These are phyloP conservation scores for Podospora appendiculata DNA, from an alignment of 495 filamentous ascomycete species.

Conservation along the genomic window DNA sequence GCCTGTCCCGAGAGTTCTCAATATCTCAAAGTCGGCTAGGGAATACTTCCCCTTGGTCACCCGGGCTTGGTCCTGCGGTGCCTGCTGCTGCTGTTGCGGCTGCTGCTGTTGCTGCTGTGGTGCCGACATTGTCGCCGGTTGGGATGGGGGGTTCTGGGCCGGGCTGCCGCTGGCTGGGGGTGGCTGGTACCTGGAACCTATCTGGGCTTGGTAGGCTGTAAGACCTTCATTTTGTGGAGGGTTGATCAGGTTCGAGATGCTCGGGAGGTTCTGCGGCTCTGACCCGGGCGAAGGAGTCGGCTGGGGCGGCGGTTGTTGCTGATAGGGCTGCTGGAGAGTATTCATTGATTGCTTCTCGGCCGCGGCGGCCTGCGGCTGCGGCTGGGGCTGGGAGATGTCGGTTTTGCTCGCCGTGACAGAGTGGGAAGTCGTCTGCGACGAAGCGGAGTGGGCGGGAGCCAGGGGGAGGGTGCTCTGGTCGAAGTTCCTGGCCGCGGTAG, in stretches of 20 bases:
- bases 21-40: constrained; percentile 75
- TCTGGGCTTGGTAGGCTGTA: constrained; percentile 18
- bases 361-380: neutral
- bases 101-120: constrained; percentile 11
- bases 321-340: constrained; percentile 26
- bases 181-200: constrained; percentile 5
- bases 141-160: neutral
- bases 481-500: constrained; percentile 39
- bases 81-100: constrained; percentile 5
- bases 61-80: constrained; percentile 33
- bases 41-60: constrained; percentile 98
- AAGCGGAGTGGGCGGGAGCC: constrained; percentile 16
- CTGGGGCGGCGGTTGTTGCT: constrained; percentile 4
- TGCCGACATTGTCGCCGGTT: constrained; percentile 15
- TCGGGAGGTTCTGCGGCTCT: constrained; percentile 51
- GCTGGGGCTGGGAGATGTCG: neutral
- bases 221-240: constrained; percentile 47
- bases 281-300: constrained; percentile 28
- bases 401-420: constrained; percentile 8
- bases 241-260: constrained; percentile 66
- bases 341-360: constrained; percentile 33
- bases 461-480: constrained; percentile 23
- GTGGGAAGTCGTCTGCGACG: constrained; percentile 14
- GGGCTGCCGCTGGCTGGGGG: constrained; percentile 20
- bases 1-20: constrained; percentile 88